Base-by-base conservation (phyloP, 768 basidiomycete genomes). In the Podaxis carcinomalis region DNA sequence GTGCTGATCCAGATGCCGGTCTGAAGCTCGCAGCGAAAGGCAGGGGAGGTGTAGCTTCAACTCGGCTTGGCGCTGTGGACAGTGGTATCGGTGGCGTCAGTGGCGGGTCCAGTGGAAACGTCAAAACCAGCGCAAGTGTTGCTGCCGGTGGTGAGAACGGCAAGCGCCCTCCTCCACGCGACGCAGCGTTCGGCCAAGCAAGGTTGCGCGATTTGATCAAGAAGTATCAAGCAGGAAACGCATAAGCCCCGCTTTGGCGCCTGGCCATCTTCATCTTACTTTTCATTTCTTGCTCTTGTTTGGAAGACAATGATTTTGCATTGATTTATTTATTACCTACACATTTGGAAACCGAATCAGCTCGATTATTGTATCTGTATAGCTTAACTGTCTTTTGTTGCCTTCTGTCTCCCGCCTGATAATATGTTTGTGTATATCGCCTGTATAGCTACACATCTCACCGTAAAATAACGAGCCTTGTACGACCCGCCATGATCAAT, bases 101-200 rank as follows among this genome's bases (percentile, higher is more conserved):
- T 32, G 32, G 32, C 1, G 7, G 32, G 32, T 2, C 42, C 7
- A 44, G 16, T 64, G 50, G 51, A 62, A 5, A 51, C 63, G 3
- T 46, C 52, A 37, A 49, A 27, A 5, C 56, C 63, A 25, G 56
- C 49, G 23, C 47, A 14, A 27, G 25, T 25, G 47, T 25, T 16
- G 46, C 21, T 47, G 47, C 19, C 6, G 35, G 21, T 36, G 47
- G 47, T 9, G 46, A 50, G n/a, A 28, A 37, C 2, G 21, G 27
- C 16, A 51, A 46, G n/a, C 32, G 49, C 25, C 57, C 56, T 25
- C 60, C 64, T 27, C 66, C 70, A 40, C 74, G 75, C 1, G 87
- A 89, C 42, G 70, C 88, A 60, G 87, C 83, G 9, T 91, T 92
- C 74, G 90, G 90, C 13, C 87, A 92, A 72, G 89, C 90, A 13